These are phyloP conservation scores for Fusarium sp. DNA, from an alignment of 2,329 filamentous ascomycete genomes.

Conservation along the genomic window DNA sequence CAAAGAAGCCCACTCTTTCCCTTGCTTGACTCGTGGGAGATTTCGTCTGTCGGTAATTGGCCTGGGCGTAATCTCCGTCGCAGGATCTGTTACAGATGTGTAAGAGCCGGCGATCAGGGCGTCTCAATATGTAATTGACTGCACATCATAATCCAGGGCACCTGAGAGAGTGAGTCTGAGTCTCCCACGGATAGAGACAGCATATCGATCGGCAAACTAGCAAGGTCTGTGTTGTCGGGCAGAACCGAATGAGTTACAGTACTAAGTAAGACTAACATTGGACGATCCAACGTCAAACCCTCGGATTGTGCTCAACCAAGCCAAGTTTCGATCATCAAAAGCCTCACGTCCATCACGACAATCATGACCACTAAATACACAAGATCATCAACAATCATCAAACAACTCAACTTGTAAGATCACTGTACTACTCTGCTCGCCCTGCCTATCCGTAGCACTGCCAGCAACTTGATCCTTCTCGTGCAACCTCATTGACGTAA, in stretches of 20 bases:
- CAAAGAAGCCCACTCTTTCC: constrained; percentile 11
- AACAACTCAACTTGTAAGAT: neutral
- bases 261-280: neutral
- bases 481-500: constrained; percentile 19
- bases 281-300: constrained; percentile 1
- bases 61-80: constrained; percentile 36
- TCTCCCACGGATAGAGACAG: no score
- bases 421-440: constrained; percentile 11
- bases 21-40: constrained; percentile 16
- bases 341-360: constrained; percentile 22
- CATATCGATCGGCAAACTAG: constrained; percentile 4
- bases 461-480: neutral
- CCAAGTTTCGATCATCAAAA: constrained; percentile 24
- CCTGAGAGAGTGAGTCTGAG: no score
- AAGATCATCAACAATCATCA: constrained; percentile 6
- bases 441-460: constrained; percentile 10
- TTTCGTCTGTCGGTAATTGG: constrained; percentile 17
- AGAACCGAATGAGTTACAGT: constrained; percentile 6
- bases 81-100: constrained; percentile 43
- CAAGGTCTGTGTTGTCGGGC: neutral
- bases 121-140: neutral
- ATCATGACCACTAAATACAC: neutral
- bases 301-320: constrained; percentile 5
- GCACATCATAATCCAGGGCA: constrained; percentile 26
- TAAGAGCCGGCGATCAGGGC: constrained; percentile 25